Evolutionary conservation across 2,329 filamentous ascomycete species (phyloP), one percentile per base, ranked within the genome.

Genomic region (Stemphylium vesicarium): DNA sequence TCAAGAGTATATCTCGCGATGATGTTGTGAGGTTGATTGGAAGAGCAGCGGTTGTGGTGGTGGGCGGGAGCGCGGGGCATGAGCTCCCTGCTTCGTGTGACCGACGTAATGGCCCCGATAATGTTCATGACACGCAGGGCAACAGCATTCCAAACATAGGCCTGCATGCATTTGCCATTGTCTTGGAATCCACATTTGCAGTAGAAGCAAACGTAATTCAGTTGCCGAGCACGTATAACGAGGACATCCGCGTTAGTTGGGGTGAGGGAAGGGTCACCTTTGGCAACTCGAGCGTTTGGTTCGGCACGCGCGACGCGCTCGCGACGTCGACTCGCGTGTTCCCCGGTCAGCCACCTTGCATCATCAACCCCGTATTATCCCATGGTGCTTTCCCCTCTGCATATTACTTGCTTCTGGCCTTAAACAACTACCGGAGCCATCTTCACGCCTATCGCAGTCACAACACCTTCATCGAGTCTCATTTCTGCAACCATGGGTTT

Each of bases 401-500:
- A 48, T 44, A 53, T 26, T 40, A 36, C 32, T n/a, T 16, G 11
- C 16, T 36, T 12, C 4, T 32, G n/a, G 20, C 2, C 18, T 15
- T 35, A 38, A 44, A 46, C 16, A 53, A 8, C 22, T 7, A 6
- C 12, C 7, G 4, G 12, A 20, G 4, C 10, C 9, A 22, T 4
- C 16, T 35, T 13, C 22, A 22, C 26, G 26, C 13, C 26, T 7
- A 49, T 22, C 36, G 45, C 18, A 29, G 45, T 10, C 24, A 10
- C 15, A 6, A 22, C 6, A 22, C 32, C 16, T 29, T 33, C 11
- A 22, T 39, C 33, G n/a, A 36, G 33, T 4, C 29, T 26, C 37
- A 7, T 41, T 26, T 7, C 22, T 12, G 10, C 24, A 38, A 62
- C 32, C 45, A 86, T 86, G 84, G 76, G 78, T 18, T 75, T 82